These are phyloP conservation scores for Aspergillus mulundensis DNA, from an alignment of 495 filamentous ascomycete species.

Conservation along the genomic window DNA sequence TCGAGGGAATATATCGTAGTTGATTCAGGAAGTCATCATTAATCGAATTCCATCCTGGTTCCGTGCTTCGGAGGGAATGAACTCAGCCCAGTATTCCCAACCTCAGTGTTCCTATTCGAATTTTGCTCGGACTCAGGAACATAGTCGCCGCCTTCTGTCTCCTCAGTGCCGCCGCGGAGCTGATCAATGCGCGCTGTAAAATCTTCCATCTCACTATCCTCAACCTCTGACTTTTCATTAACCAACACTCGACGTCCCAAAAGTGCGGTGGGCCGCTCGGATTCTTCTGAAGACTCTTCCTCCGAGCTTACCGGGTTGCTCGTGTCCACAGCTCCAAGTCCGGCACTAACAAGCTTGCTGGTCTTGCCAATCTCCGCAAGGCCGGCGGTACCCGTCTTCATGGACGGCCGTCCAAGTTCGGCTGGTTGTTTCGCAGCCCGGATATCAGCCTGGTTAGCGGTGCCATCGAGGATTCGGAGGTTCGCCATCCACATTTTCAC, in stretches of 20 bases:
- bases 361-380: conserved; percentile 32
- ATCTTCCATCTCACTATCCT: conserved; percentile 9
- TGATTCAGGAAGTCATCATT: background rate
- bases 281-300: conserved; percentile 7
- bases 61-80: no score
- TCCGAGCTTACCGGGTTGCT: conserved; percentile 24
- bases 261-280: background rate
- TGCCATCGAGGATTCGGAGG: conserved; percentile 40
- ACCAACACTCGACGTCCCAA: background rate
- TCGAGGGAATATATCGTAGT: no score
- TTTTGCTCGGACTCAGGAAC: conserved; percentile 4
- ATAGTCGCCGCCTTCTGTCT: conserved; percentile 24
- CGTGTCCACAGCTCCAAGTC: conserved; percentile 23
- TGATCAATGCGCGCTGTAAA: conserved; percentile 18
- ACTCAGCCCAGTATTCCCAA: no score
- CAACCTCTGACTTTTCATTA: background rate
- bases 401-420: conserved; percentile 24
- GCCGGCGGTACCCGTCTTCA: conserved; percentile 15
- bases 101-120: background rate
- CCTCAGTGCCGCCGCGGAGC: conserved; percentile 23
- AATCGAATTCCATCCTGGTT: background rate
- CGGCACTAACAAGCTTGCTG: conserved; percentile 33
- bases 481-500: conserved; percentile 42
- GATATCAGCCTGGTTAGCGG: conserved; percentile 20
- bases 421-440: conserved; percentile 22